These are phyloP conservation scores for Debaryomyces robertsiae DNA, from an alignment of 1,139 yeast genomes.

Conservation along the genomic window DNA sequence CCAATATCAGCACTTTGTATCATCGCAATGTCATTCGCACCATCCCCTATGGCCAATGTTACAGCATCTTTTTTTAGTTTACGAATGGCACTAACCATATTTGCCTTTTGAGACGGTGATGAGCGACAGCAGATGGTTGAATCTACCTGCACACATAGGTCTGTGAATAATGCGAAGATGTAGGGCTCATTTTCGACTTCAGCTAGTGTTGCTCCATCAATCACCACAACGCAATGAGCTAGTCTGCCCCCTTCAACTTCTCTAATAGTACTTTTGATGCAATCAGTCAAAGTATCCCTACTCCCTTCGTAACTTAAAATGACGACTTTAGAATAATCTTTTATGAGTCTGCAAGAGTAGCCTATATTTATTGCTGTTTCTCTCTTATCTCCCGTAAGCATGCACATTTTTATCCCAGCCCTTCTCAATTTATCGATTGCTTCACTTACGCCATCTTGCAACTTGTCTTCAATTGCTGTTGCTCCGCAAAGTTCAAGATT, in stretches of 20 bases:
- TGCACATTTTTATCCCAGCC: slow-evolving; percentile 96
- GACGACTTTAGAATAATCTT: slow-evolving; percentile 90
- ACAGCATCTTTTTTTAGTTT: slow-evolving; percentile 65
- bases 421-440: slow-evolving; percentile 88
- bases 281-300: slow-evolving; percentile 49
- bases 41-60: slow-evolving; percentile 97
- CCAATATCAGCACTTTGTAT: slow-evolving; percentile 98
- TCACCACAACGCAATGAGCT: slow-evolving; percentile 92
- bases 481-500: slow-evolving; percentile 79
- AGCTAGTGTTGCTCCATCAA: slow-evolving; percentile 85
- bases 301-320: slow-evolving; percentile 65
- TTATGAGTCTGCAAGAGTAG: slow-evolving; percentile 87
- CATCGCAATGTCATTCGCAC: slow-evolving; percentile 99
- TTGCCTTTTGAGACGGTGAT: slow-evolving; percentile 94
- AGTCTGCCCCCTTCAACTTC: slow-evolving; percentile 68
- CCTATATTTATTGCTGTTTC: slow-evolving; percentile 98
- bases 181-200: slow-evolving; percentile 73
- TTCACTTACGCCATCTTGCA: slow-evolving; percentile 95
- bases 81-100: slow-evolving; percentile 80
- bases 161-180: slow-evolving; percentile 72
- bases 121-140: slow-evolving; percentile 96
- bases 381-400: slow-evolving; percentile 96
- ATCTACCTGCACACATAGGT: slow-evolving; percentile 82
- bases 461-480: slow-evolving; percentile 95
- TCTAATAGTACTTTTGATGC: slow-evolving; percentile 59